Base-by-base conservation (phyloP, 1,139 yeast genomes). In the Taiozyma sp. region DNA sequence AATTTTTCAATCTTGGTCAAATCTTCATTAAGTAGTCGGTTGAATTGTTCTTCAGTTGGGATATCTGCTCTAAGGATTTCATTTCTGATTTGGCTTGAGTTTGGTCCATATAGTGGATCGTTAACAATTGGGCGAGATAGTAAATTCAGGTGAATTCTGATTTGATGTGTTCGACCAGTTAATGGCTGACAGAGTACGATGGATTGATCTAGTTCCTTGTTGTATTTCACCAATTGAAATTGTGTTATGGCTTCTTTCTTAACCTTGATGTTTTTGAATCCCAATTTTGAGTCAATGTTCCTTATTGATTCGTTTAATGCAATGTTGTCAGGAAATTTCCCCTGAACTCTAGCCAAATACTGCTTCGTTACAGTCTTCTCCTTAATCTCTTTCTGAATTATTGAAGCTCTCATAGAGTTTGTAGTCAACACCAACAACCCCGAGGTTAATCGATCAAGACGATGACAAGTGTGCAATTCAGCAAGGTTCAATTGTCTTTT, bases 131-230 rank as follows among this genome's bases (percentile, higher is more conserved):
- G 93, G 57, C 65, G 72, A 0, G 90, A 89, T 48, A 85, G 50
- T 50, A 81, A 75, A 28, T 87, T 74, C 32, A 87, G 66, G 68
- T 87, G 96, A 8, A 87, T 84, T 49, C 96, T 71, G 24, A 87
- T 85, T 64, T 87, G 96, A 65, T 87, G 96, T 58, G 87, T 85
- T 59, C 87, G 75, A 0, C 96, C 96, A 0, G 93, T 83, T 9
- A 79, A 56, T 0, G 96, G 96, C 54, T 70, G 72, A 62, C 96
- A 87, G 48, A 71, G 61, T 0, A 87, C 87, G 1, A 87, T 65
- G 50, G 85, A 79, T 51, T 84, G 76, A 14, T 40, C 10, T 24
- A 40, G 13, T 1, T 50, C 64, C 2, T 64, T 54, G 1, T 47
- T 64, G 52, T 72, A 73, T 22, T 57, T 59, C 1, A 77, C 40